Base-by-base conservation (phyloP, 495 filamentous ascomycete species). In the Aspergillus ostianus region DNA sequence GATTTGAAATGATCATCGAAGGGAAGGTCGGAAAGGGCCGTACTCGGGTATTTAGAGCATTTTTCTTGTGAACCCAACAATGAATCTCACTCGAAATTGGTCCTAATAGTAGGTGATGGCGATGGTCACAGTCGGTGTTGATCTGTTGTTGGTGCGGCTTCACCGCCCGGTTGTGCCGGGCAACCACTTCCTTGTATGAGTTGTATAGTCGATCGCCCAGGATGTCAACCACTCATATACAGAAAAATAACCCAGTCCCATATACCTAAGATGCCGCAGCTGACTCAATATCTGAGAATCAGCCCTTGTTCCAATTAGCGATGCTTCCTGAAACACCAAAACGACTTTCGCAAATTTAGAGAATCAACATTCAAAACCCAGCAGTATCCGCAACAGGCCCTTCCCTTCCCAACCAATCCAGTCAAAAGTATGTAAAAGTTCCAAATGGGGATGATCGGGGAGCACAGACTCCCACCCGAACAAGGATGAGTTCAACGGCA, bases 401-500 rank as follows among this genome's bases (percentile, higher is more conserved):
- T 29, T 46, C 56, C 56, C 56, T 29, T 46, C 56, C 56, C 56
- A 58, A 19, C 52, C 47, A 12, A 58, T 21, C 56, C 56, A 58
- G 6, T 36, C 32, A 19, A 58, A 58, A 18, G 56, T 58, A 46
- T 58, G 50, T 18, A 52, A 45, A 5, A 58, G 48, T 30, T 58
- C 56, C 13, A 41, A 41, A 13, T 58, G 47, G 0, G 47, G 48
- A 19, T 58, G 45, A 6, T 58, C 56, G 1, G 48, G 27, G 6
- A 30, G 15, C 12, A 21, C 49, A 29, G 6, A 47, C n/a, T 51
- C 29, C 27, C 30, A 36, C 9, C 44, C 12, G 2, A 20, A 21
- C 20, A 58, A 12, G 15, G 41, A 17, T 21, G 48, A 27, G 26
- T 50, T 20, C 15, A 50, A 0, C 10, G 12, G 23, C 6, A n/a